Base-by-base conservation (phyloP, 306 rosid genomes). In the Crotalaria pallida region DNA sequence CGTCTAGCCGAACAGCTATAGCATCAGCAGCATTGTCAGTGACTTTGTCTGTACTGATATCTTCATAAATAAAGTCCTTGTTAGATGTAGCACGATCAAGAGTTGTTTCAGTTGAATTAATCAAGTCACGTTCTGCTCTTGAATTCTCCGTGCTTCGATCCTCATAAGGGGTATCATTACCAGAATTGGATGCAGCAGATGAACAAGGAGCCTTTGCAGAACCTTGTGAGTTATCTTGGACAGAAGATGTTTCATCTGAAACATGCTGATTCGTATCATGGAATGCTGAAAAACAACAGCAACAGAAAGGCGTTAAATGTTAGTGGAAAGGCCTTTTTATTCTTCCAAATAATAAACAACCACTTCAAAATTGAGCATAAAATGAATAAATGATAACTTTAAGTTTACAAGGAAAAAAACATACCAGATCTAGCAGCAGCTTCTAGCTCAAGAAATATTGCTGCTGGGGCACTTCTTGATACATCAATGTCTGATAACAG, bases 361-460 rank as follows among this genome's bases (percentile, higher is more conserved):
- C 7, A 11, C 38, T 21, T 75, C 26, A 24, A 71, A 59, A 41
- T 19, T 26, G 1, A 2, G 59, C 29, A 82, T 47, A 19, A 65
- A 55, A 63, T 48, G 47, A 59, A 6, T 26, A 22, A 69, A 27
- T 11, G 23, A 22, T 2, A 51, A 58, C 57, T 69, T 58, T 11
- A 62, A 43, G 61, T 71, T 71, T 52, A 36, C 53, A 77, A 69
- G 74, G 64, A 73, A 81, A 78, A 73, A 81, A 78, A 83, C 89
- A 68, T 84, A 94, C 98, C 83, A 31, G 89, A 84, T 77, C 98
- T 86, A 74, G 84, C 98, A 75, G 97, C 90, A 75, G 97, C 97
- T 87, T 94, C 98, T 38, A 94, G 94, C 88, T 94, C 98, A 53
- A 94, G 95, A 84, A 90, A 90, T 10, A 79, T 84, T 36, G 96